Evolutionary conservation across 176 grass and related monocot species (phyloP), one percentile per base, ranked within the genome.

Genomic region (Triticum timopheevii): DNA sequence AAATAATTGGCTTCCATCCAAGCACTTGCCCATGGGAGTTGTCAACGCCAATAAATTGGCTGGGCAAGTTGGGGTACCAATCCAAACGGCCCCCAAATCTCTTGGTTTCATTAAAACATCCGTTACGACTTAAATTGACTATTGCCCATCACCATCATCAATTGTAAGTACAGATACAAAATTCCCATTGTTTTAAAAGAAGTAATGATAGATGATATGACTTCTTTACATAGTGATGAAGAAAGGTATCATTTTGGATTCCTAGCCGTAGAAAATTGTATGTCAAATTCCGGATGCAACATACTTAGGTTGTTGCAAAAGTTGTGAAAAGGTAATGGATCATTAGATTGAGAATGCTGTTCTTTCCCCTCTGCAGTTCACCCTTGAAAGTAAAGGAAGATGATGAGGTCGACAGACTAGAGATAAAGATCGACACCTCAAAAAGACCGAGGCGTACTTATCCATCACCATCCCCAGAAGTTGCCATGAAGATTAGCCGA

Each of bases 311-410:
- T 56, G 47, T 56, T 33, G 74, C 74, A 77, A 5, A 74, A 74
- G 70, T 40, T 74, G 40, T 47, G n/a, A 13, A 63, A 49, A 34
- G 27, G 0, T 54, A 28, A 34, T 58, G 16, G 17, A 30, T 56
- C 45, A 77, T 56, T 77, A 28, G 74, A 56, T 17, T 28, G 4
- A 77, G 17, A 22, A 56, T 77, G 17, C 16, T 58, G 73, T 5
- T 5, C 27, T 56, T 22, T 77, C 47, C 28, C 78, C 64, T 64
- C 70, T 87, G 33, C 85, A 98, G 96, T 64, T 98, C 93, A 86
- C 96, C 93, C 40, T 84, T 98, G 65, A 92, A 92, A 94, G 85
- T 95, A 81, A 94, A 98, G 63, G 93, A 98, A 79, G 96, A 98
- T 73, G 96, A 98, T 73, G 93, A 95, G 82, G 96, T 96, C 9